Conservation (phyloP, 2,329 filamentous ascomycete genomes). For the Bisporella sp. region DNA sequence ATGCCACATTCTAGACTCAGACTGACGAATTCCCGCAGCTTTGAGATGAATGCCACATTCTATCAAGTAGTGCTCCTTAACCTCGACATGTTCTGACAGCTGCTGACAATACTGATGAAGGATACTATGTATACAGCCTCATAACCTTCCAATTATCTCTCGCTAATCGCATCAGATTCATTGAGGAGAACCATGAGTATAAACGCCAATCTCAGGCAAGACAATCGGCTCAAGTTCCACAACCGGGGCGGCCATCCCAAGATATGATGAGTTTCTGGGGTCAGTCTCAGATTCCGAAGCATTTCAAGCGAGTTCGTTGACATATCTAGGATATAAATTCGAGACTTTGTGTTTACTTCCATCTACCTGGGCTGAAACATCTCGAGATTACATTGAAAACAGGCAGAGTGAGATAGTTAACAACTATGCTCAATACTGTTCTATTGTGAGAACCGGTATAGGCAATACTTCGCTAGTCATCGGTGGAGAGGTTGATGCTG, state of each 20-base stretch:
- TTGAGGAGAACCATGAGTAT: conserved; percentile 81
- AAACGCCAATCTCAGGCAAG: conserved; percentile 56
- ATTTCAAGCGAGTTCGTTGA: conserved; percentile 2
- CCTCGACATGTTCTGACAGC: neutral
- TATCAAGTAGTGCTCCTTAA: conserved; percentile 60
- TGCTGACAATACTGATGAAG: conserved; percentile 29
- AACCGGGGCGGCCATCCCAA: conserved; percentile 51
- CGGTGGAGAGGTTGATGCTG: conserved; percentile 88
- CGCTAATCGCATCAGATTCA: conserved; percentile 54
- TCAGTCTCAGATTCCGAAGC: conserved; percentile 29
- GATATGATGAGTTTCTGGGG: conserved; percentile 93
- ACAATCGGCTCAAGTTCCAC: conserved; percentile 44
- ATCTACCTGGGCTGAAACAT: conserved; percentile 63
- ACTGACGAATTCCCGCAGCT: conserved; percentile 43
- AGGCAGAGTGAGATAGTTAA: conserved; percentile 67
- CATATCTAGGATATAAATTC: conserved; percentile 81
- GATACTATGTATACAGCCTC: conserved; percentile 42
- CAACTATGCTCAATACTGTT: conserved; percentile 94
- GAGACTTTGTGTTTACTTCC: conserved; percentile 78
- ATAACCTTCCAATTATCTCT: conserved; percentile 15
- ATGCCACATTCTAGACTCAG: conserved; percentile 17
- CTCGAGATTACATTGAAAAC: conserved; percentile 70
- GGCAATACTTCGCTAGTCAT: conserved; percentile 69
- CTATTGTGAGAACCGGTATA: conserved; percentile 81
- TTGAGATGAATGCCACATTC: conserved; percentile 91